These are phyloP conservation scores for Phytophthora idaei DNA, from an alignment of 352 stramenopile species.

Conservation along the genomic window DNA sequence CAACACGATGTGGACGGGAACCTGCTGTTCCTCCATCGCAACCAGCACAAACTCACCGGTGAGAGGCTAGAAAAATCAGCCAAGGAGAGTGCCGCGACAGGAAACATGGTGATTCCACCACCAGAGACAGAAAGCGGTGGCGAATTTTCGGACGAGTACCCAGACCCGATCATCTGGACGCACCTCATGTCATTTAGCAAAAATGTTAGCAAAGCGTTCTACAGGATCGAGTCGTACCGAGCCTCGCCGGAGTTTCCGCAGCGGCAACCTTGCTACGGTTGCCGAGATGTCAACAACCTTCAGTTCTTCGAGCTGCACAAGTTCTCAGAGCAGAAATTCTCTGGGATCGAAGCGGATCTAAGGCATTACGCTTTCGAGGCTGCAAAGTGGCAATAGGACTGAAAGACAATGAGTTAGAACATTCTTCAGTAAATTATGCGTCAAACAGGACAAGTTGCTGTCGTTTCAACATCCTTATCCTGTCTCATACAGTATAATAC, in stretches of 20 bases:
- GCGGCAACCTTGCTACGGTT: conserved; percentile 56
- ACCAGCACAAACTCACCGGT: conserved; percentile 34
- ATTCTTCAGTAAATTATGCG: no score
- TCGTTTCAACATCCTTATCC: no score
- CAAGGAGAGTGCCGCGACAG: background rate
- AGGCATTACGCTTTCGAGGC: conserved; percentile 5
- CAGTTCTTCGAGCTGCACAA: conserved; percentile 7
- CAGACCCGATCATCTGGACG: conserved; percentile 55
- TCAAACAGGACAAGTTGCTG: no score
- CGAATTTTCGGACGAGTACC: conserved; percentile 15
- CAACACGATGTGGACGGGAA: conserved; percentile 37
- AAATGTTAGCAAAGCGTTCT: conserved; percentile 30
- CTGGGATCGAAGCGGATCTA: conserved; percentile 4
- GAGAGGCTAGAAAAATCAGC: background rate
- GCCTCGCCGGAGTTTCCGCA: conserved; percentile 32
- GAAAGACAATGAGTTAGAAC: background rate
- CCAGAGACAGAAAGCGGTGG: background rate
- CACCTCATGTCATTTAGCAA: conserved; percentile 63
- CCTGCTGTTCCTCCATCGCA: conserved; percentile 49
- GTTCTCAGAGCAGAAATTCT: conserved; percentile 8
- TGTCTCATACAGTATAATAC: no score
- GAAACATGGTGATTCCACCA: background rate
- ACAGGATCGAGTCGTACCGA: conserved; percentile 53
- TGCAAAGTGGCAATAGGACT: background rate
- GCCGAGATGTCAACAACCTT: conserved; percentile 4